Conservation (phyloP, 2,329 filamentous ascomycete genomes). For the Trichophyton simii region DNA sequence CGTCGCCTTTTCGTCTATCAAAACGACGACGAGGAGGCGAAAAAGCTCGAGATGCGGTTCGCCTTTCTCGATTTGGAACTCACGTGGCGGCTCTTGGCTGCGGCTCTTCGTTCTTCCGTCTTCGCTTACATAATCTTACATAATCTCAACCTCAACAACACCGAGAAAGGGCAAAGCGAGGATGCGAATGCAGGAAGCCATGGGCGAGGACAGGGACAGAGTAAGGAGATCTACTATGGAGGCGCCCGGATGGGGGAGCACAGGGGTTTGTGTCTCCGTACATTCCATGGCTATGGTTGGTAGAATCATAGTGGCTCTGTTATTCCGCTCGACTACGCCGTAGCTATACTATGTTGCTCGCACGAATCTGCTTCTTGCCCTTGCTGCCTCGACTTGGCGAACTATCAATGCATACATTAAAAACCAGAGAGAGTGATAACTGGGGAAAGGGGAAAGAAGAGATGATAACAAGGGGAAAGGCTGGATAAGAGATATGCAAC, state of each 20-base stretch:
- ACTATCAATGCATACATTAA: neutral
- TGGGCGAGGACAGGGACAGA: too few relatives aligned
- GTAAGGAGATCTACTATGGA: neutral
- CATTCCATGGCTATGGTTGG: neutral
- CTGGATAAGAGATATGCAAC: neutral
- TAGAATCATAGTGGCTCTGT: neutral
- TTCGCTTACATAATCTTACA: neutral
- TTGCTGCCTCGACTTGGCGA: neutral
- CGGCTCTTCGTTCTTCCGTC: neutral
- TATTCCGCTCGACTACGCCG: neutral
- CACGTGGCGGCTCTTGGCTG: neutral
- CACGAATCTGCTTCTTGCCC: neutral
- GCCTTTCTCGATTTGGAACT: conserved; percentile 3
- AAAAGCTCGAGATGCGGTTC: neutral
- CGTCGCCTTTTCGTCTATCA: neutral
- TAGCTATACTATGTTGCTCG: neutral
- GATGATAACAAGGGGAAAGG: neutral
- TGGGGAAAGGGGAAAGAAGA: too few relatives aligned
- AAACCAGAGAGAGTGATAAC: neutral
- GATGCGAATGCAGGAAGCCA: too few relatives aligned
- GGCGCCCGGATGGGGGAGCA: neutral
- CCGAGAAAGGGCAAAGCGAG: neutral
- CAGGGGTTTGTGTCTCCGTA: neutral
- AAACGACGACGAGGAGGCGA: neutral
- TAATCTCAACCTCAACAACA: neutral